Evolutionary conservation across 2,329 filamentous ascomycete species (phyloP), one percentile per base, ranked within the genome.

Genomic region (Penicillium sp.): DNA sequence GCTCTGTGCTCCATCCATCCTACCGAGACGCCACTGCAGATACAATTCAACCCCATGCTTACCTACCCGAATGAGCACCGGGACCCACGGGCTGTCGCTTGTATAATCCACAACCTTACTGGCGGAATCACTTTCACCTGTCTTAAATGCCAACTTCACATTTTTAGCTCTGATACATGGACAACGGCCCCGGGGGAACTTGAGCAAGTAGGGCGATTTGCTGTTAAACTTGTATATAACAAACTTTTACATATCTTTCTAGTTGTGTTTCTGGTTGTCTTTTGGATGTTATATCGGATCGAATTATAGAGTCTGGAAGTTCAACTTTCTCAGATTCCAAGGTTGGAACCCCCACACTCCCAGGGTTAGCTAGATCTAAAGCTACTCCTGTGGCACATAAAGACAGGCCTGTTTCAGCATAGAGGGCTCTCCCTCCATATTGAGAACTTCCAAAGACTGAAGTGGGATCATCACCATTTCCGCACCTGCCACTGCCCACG

Each of bases 401-500:
- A 76, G 55, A 47, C 70, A 72, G 16, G 63, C 63, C 48, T 64
- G 65, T 32, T 70, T 74, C 47, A 63, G 58, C 54, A 73, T 53
- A 56, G 58, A 61, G 32, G 63, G 52, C 27, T 59, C 54, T 8
- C 63, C 62, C n/a, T 56, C 62, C 13, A 56, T 54, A 14, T 52
- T 56, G 16, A 75, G 55, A 47, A 74, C 57, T 14, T 59, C 53
- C 36, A 76, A 54, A 24, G 74, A 71, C 49, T 75, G 66, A 46
- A 69, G 67, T 1, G 71, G 67, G 24, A 70, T 62, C 49, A 70
- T 65, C 40, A 76, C 67, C 47, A 63, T 66, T 54, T 79, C 75
- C 39, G 76, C 70, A 47, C 76, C 70, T 39, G 67, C 67, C 42
- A 76, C 67, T 55, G 71, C 70, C 70, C 74, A 77, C 22, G 73